These are phyloP conservation scores for Pythium sp. DNA, from an alignment of 352 stramenopile species.

Conservation along the genomic window DNA sequence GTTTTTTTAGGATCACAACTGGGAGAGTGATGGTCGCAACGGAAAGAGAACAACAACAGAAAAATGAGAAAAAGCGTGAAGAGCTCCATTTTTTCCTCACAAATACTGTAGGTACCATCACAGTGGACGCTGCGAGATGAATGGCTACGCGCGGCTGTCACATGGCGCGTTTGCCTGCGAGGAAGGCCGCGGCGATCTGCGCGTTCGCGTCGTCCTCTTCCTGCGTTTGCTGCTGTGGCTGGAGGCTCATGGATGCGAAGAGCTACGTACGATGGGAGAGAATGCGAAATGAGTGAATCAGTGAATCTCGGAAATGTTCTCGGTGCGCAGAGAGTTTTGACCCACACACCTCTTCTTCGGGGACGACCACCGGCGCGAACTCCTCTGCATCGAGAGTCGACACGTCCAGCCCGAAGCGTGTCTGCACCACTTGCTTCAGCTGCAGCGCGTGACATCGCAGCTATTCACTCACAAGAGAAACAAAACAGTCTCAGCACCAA, in stretches of 20 bases:
- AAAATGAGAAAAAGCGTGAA: neutral
- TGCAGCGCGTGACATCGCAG: constrained; percentile 26
- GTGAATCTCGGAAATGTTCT: neutral
- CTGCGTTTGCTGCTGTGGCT: neutral
- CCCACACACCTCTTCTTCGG: constrained; percentile 32
- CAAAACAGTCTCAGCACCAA: neutral
- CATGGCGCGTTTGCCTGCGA: constrained; percentile 1
- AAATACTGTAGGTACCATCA: neutral
- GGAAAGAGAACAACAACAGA: neutral
- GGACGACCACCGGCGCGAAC: constrained; percentile 47
- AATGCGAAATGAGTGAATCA: neutral
- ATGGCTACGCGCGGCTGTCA: constrained; percentile 13
- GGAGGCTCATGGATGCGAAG: neutral
- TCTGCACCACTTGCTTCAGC: constrained; percentile 33
- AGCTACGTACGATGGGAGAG: constrained; percentile 6
- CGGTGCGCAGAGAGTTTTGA: neutral
- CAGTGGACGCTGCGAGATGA: constrained; percentile 1
- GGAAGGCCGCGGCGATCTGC: constrained; percentile 15
- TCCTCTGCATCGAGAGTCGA: constrained; percentile 26
- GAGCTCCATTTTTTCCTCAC: neutral
- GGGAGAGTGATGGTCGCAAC: neutral
- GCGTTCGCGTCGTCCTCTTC: constrained; percentile 13
- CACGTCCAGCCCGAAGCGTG: constrained; percentile 36
- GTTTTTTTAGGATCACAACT: too few species aligned
- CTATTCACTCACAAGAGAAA: constrained; percentile 14